These are phyloP conservation scores for Chrysoporthe deuterocubensis DNA, from an alignment of 2,329 filamentous ascomycete genomes.

Conservation along the genomic window DNA sequence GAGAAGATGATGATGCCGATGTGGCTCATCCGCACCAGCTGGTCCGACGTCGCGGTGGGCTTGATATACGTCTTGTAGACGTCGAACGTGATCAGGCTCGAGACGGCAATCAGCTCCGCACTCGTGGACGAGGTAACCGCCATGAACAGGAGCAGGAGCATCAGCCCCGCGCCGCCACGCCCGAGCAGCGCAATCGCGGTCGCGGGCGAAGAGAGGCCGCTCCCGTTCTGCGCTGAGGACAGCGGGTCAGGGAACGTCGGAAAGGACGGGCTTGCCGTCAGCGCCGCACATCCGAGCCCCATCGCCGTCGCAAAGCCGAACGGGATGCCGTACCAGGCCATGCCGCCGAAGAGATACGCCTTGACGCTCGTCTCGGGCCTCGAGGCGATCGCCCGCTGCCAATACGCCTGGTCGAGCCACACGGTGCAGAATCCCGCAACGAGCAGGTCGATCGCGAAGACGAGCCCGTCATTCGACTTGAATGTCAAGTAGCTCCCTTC, in stretches of 20 bases:
- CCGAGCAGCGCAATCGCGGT: slow-evolving; percentile 42
- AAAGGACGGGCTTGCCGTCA: slow-evolving; percentile 34
- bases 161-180: slow-evolving; percentile 39
- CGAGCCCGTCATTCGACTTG: slow-evolving; percentile 40
- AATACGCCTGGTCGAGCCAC: slow-evolving; percentile 49
- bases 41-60: slow-evolving; percentile 36
- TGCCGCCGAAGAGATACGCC: slow-evolving; percentile 46
- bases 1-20: slow-evolving; percentile 40
- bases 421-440: slow-evolving; percentile 42
- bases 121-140: slow-evolving; percentile 48
- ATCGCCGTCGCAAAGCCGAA: slow-evolving; percentile 43
- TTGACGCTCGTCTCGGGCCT: slow-evolving; percentile 45
- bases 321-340: slow-evolving; percentile 45
- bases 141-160: slow-evolving; percentile 51
- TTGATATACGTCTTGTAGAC: slow-evolving; percentile 45
- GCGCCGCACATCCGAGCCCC: slow-evolving; percentile 41
- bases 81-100: slow-evolving; percentile 44
- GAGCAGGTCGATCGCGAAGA: slow-evolving; percentile 44
- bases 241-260: slow-evolving; percentile 40
- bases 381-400: slow-evolving; percentile 49
- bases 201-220: slow-evolving; percentile 39
- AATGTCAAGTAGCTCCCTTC: slow-evolving; percentile 44
- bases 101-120: slow-evolving; percentile 48
- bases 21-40: slow-evolving; percentile 41
- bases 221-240: slow-evolving; percentile 36